Percentiles rank a stretch among this genome's conserved stretches.
Conservation (phyloP, 495 filamentous ascomycete species). For the Achaetomiella virescens region DNA sequence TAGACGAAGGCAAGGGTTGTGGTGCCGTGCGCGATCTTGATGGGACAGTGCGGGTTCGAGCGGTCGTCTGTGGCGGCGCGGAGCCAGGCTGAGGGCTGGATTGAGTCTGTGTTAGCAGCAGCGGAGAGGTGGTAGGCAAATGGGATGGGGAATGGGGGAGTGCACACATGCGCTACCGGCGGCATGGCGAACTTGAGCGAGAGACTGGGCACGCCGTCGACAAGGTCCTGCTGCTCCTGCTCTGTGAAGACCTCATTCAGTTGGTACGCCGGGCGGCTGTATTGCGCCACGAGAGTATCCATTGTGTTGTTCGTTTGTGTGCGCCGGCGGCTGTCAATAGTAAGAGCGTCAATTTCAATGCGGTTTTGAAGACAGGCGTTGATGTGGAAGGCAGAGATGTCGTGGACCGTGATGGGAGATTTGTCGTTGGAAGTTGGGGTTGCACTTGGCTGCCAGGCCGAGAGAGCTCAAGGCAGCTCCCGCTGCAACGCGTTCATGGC, state of each 20-base stretch:
- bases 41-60: constrained; percentile 90
- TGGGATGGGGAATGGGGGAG: background rate
- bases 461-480: constrained; percentile 24
- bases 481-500: constrained; percentile 17
- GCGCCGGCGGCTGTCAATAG: background rate
- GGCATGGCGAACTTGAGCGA: constrained; percentile 90
- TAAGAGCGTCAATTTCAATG: background rate
- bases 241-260: constrained; percentile 67
- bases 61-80: constrained; percentile 95
- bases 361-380: constrained; percentile 4
- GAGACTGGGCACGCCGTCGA: constrained; percentile 57
- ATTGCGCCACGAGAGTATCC: constrained; percentile 89
- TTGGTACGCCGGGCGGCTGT: constrained; percentile 61
- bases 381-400: background rate
- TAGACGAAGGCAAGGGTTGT: constrained; percentile 98
- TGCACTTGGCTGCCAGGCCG: constrained; percentile 4
- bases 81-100: constrained; percentile 82
- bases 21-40: constrained; percentile 98
- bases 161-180: constrained; percentile 79
- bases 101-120: background rate
- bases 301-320: constrained; percentile 41
- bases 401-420: background rate
- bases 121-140: background rate
- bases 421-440: constrained; percentile 3
- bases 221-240: constrained; percentile 70